Base-by-base conservation (phyloP, 176 grass and related monocot species). In the Lolium multiflorum region DNA sequence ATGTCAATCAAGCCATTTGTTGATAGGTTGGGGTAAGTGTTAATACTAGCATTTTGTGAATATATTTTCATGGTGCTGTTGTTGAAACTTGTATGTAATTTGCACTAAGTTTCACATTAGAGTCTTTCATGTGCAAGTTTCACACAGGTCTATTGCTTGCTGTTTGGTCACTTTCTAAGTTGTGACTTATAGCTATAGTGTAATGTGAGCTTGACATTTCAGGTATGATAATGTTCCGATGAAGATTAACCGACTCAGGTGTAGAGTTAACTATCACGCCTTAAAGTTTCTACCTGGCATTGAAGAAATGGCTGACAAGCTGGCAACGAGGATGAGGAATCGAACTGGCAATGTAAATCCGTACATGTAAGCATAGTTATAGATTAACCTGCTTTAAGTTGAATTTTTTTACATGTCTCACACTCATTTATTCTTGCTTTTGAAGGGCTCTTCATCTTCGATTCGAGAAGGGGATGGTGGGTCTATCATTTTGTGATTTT, bases 391-490 rank as follows among this genome's bases (percentile, higher is more conserved):
- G 18, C 84, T 9, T 76, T 26, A 16, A 77, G 57, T 64, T 74
- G 35, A 69, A 56, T 35, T 62, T 70, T 35, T 41, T 69, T 87
- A 56, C 64, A 20, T 73, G 21, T 73, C 87, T 79, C 56, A 79
- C 44, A 4, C 54, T 81, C 46, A 3, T 60, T 35, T 3, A 35
- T 35, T 35, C 31, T 35, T 35, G 31, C 31, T 35, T 35, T 35
- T 35, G 31, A 35, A 47, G 49, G 43, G 51, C 63, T 79, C 94
- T 98, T 91, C 97, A 98, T 90, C 85, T 98, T 83, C 87, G 97
- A 81, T 98, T 96, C 80, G 97, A 98, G 87, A 98, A 98, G 86
- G 97, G 97, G 86, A 98, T 96, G 97, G 97, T 96, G 79, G 94
- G 97, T 0, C 89, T 98, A 41, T 98, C 97, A 2, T 98, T 98